These are phyloP conservation scores for Dipteronia sinensis DNA, from an alignment of 345 rosid species.

Conservation along the genomic window DNA sequence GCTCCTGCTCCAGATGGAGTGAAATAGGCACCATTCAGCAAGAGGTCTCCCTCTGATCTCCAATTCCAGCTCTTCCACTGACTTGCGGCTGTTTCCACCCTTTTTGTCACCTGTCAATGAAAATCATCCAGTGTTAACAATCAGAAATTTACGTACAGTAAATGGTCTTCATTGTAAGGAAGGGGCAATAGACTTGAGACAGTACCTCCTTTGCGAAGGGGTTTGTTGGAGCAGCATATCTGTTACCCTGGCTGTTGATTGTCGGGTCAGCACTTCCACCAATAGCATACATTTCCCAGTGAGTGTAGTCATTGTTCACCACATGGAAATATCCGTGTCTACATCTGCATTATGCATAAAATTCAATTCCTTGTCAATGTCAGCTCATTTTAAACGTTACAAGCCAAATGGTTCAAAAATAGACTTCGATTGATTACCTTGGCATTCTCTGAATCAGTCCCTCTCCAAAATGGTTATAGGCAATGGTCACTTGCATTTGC, in stretches of 20 bases:
- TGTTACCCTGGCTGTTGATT: slow-evolving; percentile 94
- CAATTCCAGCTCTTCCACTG: slow-evolving; percentile 85
- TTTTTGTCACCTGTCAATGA: slow-evolving; percentile 76
- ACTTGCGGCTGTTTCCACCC: slow-evolving; percentile 59
- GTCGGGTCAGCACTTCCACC: slow-evolving; percentile 96
- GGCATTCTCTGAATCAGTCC: slow-evolving; percentile 99
- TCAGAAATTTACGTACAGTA: neutral
- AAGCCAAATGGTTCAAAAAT: neutral
- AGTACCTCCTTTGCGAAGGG: slow-evolving; percentile 84
- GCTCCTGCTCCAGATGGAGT: slow-evolving; percentile 84
- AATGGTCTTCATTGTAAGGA: neutral
- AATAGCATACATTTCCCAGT: slow-evolving; percentile 98
- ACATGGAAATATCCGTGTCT: slow-evolving; percentile 96
- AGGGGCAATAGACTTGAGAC: neutral
- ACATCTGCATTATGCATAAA: slow-evolving; percentile 55
- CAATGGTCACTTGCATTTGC: slow-evolving; percentile 92
- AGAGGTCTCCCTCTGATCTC: slow-evolving; percentile 89
- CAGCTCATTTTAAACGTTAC: slow-evolving; percentile 5
- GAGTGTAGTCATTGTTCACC: slow-evolving; percentile 95
- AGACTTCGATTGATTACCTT: slow-evolving; percentile 39
- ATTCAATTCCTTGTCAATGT: neutral
- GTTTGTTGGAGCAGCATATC: slow-evolving; percentile 79
- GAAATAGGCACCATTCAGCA: slow-evolving; percentile 90
- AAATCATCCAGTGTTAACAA: neutral
- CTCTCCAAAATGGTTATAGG: slow-evolving; percentile 92